A percentile compares a stretch with the other conserved stretches of the same genome.
Evolutionary conservation across 2,329 filamentous ascomycete genomes (phyloP).

Genomic region (Lecanosticta acicola): DNA sequence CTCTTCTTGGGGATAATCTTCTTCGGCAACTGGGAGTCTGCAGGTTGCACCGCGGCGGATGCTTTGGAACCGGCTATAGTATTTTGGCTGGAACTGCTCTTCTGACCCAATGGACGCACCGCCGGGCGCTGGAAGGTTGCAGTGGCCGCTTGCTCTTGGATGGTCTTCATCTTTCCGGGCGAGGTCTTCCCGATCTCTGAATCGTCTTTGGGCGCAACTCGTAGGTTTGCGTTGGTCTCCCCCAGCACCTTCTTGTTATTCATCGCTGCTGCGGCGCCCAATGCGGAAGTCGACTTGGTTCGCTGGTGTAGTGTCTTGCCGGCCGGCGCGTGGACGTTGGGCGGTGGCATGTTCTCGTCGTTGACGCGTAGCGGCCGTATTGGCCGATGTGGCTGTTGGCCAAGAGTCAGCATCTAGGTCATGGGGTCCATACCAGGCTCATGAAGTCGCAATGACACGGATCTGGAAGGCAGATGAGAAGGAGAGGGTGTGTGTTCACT

Average conservation of each 20-base stretch:
- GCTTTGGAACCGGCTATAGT: slow-evolving; percentile 27
- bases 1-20: slow-evolving; percentile 32
- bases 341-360: slow-evolving; percentile 61
- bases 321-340: slow-evolving; percentile 39
- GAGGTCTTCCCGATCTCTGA: slow-evolving; percentile 47
- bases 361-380: slow-evolving; percentile 52
- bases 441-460: too few species aligned
- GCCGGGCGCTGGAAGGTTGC: slow-evolving; percentile 48
- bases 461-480: too few species aligned
- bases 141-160: slow-evolving; percentile 39
- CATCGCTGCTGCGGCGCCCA: slow-evolving; percentile 6
- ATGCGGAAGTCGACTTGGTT: slow-evolving; percentile 59
- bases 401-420: slow-evolving; percentile 27
- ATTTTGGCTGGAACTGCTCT: slow-evolving; percentile 35
- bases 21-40: slow-evolving; percentile 10
- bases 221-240: slow-evolving; percentile 29
- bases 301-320: slow-evolving; percentile 67
- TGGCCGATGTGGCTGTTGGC: slow-evolving; percentile 62
- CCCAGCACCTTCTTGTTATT: slow-evolving; percentile 37
- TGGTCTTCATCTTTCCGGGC: slow-evolving; percentile 29
- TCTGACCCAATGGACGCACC: slow-evolving; percentile 49
- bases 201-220: slow-evolving; percentile 50
- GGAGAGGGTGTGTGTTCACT: too few species aligned
- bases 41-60: slow-evolving; percentile 23
- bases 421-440: too few species aligned